phyloP scores from a whole-genome alignment of 441 rosid genomes.

The Biscutella laevigata region DNA sequence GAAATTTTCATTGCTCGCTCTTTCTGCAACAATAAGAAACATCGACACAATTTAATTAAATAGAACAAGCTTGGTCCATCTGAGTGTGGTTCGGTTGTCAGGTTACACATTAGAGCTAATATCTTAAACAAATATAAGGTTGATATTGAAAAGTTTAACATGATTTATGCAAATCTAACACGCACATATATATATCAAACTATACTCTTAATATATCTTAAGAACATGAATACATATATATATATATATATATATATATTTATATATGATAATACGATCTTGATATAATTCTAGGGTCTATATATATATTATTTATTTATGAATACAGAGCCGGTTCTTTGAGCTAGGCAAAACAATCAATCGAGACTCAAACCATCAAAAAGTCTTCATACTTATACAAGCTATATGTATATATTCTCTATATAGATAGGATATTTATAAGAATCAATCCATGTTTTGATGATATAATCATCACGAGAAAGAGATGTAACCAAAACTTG shows the following conservation, averaged over 20 bases:
- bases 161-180: too few relatives aligned
- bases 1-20: too few relatives aligned
- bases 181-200: too few relatives aligned
- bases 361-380: slow-evolving; percentile 20
- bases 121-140: too few relatives aligned
- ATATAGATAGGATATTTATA: slow-evolving; percentile 10
- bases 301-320: slow-evolving; percentile 18
- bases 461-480: slow-evolving; percentile 18
- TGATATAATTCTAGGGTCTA: slow-evolving; percentile 19
- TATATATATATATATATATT: too few relatives aligned
- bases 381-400: slow-evolving; percentile 11
- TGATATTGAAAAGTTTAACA: too few relatives aligned
- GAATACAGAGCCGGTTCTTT: slow-evolving; percentile 15
- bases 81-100: too few relatives aligned
- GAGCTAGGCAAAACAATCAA: slow-evolving; percentile 23
- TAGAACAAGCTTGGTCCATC: too few relatives aligned
- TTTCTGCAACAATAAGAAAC: too few relatives aligned
- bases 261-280: too few relatives aligned
- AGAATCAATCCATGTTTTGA: slow-evolving; percentile 5
- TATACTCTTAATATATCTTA: neutral
- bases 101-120: too few relatives aligned
- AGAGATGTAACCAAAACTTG: slow-evolving; percentile 21
- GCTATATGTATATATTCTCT: slow-evolving; percentile 17
- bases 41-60: too few relatives aligned
- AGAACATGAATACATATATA: neutral